Evolutionary conservation across 129 eudicot species (phyloP), one percentile per base, ranked within the genome.

Genomic region (Helichrysum umbraculigerum): DNA sequence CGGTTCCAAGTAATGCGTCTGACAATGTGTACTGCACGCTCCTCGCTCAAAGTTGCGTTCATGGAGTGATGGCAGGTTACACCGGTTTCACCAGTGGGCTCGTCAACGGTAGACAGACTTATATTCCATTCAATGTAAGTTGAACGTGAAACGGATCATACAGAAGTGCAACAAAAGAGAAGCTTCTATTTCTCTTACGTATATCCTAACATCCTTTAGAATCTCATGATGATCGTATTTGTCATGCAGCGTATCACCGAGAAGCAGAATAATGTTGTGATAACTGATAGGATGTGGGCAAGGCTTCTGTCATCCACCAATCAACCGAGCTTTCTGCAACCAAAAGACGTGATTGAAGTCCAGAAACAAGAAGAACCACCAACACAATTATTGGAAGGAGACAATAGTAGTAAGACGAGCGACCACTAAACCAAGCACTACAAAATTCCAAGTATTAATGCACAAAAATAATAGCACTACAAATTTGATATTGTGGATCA

Each of bases 51-150:
- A 89, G 97, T 81, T 87, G 92, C 41, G 97, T 91, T 75, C 97
- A 91, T 80, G 97, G 97, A 87, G 97, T 88, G n/a, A 91, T 91
- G 97, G 90, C 97, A 6, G 97, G 97, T 32, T 91, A 76, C 72
- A 89, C 97, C 6, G 97, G 97, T 63, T 89, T 83, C 82, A 85
- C 91, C 4, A 79, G 84, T 69, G 97, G 97, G 25, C 92, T 89
- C 51, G 97, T 91, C 63, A 89, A 91, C 60, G 96, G 96, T 68
- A 83, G 97, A 51, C 96, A 91, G 35, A 87, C 92, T 21, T 91
- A 87, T 76, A 89, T 91, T 72, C 97, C 97, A 62, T 91, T 91
- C 82, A 83, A 83, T 71, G 97, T 91, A 82, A 91, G 91, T 83
- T 25, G 60, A 25, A 25, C 51, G n/a, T 17, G 5, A 56, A 56